Conservation (phyloP, 2,329 filamentous ascomycete genomes). For the Beauveria sp. region DNA sequence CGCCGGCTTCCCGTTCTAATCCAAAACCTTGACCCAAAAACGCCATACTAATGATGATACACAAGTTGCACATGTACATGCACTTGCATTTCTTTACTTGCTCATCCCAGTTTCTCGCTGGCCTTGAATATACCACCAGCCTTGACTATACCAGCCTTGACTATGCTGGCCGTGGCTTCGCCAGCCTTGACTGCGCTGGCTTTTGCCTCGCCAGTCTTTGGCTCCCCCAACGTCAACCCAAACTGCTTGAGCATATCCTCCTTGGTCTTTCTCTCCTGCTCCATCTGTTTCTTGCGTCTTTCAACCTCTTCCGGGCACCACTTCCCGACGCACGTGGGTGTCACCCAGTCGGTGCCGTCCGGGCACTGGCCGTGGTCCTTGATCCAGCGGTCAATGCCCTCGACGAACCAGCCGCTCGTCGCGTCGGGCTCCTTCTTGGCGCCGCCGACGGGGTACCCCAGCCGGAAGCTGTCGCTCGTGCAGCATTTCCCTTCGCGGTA, state of each 20-base stretch:
- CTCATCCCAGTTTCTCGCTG: too few species aligned
- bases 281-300: background rate
- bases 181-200: too few species aligned
- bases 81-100: too few species aligned
- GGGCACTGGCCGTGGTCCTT: conserved; percentile 35
- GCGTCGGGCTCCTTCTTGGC: conserved; percentile 26
- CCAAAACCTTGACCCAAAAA: conserved; percentile 1
- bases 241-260: background rate
- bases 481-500: conserved; percentile 38
- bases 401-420: conserved; percentile 38
- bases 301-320: background rate
- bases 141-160: too few species aligned
- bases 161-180: too few species aligned
- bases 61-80: too few species aligned
- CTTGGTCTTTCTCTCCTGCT: background rate
- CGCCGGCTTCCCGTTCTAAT: background rate
- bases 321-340: conserved; percentile 20
- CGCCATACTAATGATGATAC: conserved; percentile 1
- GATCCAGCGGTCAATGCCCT: conserved; percentile 41
- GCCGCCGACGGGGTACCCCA: conserved; percentile 30
- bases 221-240: background rate
- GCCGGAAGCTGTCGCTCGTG: conserved; percentile 34
- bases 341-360: conserved; percentile 30
- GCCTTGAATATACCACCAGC: too few species aligned
- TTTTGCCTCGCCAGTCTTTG: background rate